Base-by-base conservation (phyloP, 805 yeast species). In the Candida cerambycidarum region DNA sequence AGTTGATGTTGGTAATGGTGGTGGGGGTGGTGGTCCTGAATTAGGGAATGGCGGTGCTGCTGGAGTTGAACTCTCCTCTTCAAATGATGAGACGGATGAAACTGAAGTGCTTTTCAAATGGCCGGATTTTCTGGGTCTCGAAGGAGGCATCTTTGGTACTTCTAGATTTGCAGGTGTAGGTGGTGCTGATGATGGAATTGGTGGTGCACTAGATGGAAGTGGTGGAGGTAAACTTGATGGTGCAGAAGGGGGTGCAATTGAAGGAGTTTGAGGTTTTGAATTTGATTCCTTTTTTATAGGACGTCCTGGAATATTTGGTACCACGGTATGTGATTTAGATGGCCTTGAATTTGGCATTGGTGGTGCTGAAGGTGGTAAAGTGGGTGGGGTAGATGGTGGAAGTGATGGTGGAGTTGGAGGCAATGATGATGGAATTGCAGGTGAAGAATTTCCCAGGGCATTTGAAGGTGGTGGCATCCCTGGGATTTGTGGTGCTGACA, bases 401-500 rank as follows among this genome's bases (percentile, higher is more conserved):
- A 23, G 12, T 23, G 27, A 14, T 14, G 38, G 29, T 14, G 71
- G 55, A 4, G 66, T 58, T 17, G 63, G 56, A 23, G 68, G 56
- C 6, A 60, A 53, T 13, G 37, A 47, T 32, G 62, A 46, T 42
- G 71, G 62, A 1, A 52, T 29, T 12, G 65, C 57, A 1, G 39
- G 44, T 18, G 27, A 5, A 3, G 32, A 5, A 21, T 21, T 21
- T 14, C 12, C 59, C 21, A 25, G 29, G 5, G 30, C 4, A 9
- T 16, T 19, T 11, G 35, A 9, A n/a, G 53, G 45, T 3, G 35
- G n/a, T 10, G 53, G 45, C 2, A 14, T 15, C 8, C 38, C 53
- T 2, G 76, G 75, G 27, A 67, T 58, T 25, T 54, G 47, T 6
- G 78, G 77, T 2, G 74, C 72, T 12, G 67, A 53, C 7, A 55